Evolutionary conservation across 352 stramenopile genomes (phyloP).

Genomic region (Pythium grandisporangium): DNA sequence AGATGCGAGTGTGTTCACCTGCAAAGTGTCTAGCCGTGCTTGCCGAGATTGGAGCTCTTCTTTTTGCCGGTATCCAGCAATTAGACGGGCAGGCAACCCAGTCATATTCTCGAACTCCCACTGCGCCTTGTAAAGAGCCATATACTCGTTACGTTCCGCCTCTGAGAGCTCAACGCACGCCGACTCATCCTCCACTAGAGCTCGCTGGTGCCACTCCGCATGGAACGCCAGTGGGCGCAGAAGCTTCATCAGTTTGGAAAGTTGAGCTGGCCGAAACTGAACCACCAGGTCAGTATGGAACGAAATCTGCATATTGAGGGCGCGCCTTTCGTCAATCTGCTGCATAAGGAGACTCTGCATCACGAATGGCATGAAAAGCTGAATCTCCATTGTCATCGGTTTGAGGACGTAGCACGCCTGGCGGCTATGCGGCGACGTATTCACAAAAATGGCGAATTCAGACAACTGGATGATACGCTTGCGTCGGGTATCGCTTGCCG

Average conservation of each 20-base stretch:
- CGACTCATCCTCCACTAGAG: slow-evolving; percentile 47
- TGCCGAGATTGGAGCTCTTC: slow-evolving; percentile 26
- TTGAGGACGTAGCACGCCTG: slow-evolving; percentile 32
- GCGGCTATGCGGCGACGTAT: slow-evolving; percentile 23
- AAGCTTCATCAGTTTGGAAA: slow-evolving; percentile 45
- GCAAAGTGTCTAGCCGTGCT: slow-evolving; percentile 33
- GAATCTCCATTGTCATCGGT: slow-evolving; percentile 47
- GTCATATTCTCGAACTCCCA: slow-evolving; percentile 47
- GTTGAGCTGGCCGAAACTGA: slow-evolving; percentile 57
- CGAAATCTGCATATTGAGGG: slow-evolving; percentile 42
- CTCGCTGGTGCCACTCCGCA: slow-evolving; percentile 59
- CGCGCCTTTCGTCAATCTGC: slow-evolving; percentile 19
- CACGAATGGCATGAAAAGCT: slow-evolving; percentile 50
- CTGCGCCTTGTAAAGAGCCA: slow-evolving; percentile 41
- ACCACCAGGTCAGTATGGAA: slow-evolving; percentile 29
- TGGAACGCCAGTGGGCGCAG: slow-evolving; percentile 49
- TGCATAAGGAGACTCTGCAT: slow-evolving; percentile 55
- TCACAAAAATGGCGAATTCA: slow-evolving; percentile 66
- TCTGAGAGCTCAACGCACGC: slow-evolving; percentile 42
- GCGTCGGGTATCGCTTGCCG: slow-evolving; percentile 13
- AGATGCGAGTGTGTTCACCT: slow-evolving; percentile 44
- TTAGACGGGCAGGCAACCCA: slow-evolving; percentile 23
- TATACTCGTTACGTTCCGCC: slow-evolving; percentile 44
- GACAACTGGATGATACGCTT: slow-evolving; percentile 40
- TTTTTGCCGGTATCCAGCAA: slow-evolving; percentile 31